Conservation (phyloP, 2,329 filamentous ascomycete species). For the Epichloe bromicola region DNA sequence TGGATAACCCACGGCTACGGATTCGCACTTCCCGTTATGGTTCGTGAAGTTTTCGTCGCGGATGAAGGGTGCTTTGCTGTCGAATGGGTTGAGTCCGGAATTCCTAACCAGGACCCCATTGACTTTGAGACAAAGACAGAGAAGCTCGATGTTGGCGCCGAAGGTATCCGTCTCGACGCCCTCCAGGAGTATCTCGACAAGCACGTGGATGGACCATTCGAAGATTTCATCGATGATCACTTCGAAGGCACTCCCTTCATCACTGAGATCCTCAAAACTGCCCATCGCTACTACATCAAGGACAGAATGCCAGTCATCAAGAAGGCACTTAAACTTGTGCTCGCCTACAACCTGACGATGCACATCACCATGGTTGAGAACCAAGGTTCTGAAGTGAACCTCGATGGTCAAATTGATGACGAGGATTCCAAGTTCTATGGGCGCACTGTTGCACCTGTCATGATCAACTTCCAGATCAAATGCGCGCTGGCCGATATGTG, state of each 20-base stretch:
- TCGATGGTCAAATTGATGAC: slow-evolving; percentile 76
- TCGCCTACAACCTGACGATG: slow-evolving; percentile 90
- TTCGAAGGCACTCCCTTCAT: slow-evolving; percentile 93
- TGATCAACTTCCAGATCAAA: slow-evolving; percentile 99
- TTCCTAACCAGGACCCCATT: slow-evolving; percentile 54
- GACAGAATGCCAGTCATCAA: slow-evolving; percentile 81
- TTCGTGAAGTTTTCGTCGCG: slow-evolving; percentile 82
- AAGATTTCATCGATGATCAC: slow-evolving; percentile 89
- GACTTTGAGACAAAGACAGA: slow-evolving; percentile 81
- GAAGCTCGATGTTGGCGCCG: slow-evolving; percentile 76
- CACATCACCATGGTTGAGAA: slow-evolving; percentile 93
- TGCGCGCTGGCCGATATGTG: slow-evolving; percentile 95
- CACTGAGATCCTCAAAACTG: slow-evolving; percentile 91
- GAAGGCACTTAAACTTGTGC: slow-evolving; percentile 86
- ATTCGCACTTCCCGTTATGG: slow-evolving; percentile 82
- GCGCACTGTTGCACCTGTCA: slow-evolving; percentile 85
- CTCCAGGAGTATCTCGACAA: slow-evolving; percentile 89
- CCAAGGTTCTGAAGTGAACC: slow-evolving; percentile 62
- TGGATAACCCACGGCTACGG: slow-evolving; percentile 97
- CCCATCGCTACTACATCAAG: slow-evolving; percentile 82
- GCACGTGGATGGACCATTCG: slow-evolving; percentile 84
- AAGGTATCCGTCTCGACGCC: slow-evolving; percentile 69
- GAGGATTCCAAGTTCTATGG: slow-evolving; percentile 77
- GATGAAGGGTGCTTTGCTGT: slow-evolving; percentile 88
- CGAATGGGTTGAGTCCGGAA: slow-evolving; percentile 79